Conservation (phyloP, 257 asterid species). For the Solanum boliviense region DNA sequence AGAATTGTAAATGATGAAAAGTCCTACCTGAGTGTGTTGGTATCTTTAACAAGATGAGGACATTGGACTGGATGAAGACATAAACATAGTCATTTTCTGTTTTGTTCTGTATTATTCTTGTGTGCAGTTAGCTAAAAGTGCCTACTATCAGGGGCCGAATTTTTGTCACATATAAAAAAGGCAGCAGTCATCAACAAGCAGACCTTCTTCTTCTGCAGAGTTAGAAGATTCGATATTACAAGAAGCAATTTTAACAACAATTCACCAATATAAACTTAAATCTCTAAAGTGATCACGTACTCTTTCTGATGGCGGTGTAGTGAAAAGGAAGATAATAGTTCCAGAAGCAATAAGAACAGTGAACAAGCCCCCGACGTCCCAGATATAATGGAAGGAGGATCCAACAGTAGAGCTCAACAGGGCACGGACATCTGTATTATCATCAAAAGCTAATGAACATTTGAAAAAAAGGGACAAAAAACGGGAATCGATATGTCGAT, state of each 20-base stretch:
- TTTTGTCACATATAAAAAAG: too few relatives aligned
- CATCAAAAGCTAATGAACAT: neutral
- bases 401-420: neutral
- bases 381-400: neutral
- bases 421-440: neutral
- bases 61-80: neutral
- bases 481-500: neutral
- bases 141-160: neutral
- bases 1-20: neutral
- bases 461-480: neutral
- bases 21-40: neutral
- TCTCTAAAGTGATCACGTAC: neutral
- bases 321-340: neutral
- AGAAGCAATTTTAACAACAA: neutral
- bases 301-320: neutral
- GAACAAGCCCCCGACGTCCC: neutral
- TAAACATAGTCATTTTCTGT: too few relatives aligned
- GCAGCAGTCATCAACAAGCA: neutral
- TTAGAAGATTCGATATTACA: neutral
- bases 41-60: neutral
- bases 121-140: neutral
- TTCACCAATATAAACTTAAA: neutral
- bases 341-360: neutral
- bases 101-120: neutral
- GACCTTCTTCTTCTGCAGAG: neutral